phyloP scores from a whole-genome alignment of 495 filamentous ascomycete species.

The Aspergillus bridgeri region DNA sequence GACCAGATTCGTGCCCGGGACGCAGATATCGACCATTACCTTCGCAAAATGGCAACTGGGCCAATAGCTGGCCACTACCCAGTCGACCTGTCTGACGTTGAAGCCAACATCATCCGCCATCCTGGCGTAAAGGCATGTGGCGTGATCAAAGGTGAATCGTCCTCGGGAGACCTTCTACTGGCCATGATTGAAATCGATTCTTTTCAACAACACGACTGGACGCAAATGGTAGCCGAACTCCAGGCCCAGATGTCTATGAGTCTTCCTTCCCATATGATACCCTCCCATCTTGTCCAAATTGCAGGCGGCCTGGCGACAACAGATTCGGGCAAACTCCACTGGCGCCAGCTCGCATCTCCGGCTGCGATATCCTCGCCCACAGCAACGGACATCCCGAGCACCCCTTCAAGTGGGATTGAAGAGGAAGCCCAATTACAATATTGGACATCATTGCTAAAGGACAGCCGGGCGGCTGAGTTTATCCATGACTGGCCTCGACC shows the following conservation, averaged over 20 bases:
- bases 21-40: neutral
- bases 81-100: neutral
- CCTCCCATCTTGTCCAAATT: neutral
- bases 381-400: neutral
- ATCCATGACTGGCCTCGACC: constrained; percentile 1
- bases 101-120: neutral
- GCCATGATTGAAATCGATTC: neutral
- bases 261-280: neutral
- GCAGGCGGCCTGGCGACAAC: neutral
- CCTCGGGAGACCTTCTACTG: neutral
- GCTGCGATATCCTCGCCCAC: neutral
- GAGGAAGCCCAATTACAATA: constrained; percentile 4
- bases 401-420: neutral
- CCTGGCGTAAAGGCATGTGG: neutral
- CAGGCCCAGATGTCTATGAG: neutral
- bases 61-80: neutral
- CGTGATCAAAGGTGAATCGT: neutral
- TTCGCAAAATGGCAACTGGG: neutral
- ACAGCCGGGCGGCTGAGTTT: constrained; percentile 6
- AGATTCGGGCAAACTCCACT: neutral
- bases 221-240: neutral
- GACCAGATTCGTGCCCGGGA: neutral
- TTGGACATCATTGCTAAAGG: neutral
- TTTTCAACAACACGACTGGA: neutral
- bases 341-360: neutral